Conservation (phyloP, 129 eudicot genomes). For the Erigeron canadensis region DNA sequence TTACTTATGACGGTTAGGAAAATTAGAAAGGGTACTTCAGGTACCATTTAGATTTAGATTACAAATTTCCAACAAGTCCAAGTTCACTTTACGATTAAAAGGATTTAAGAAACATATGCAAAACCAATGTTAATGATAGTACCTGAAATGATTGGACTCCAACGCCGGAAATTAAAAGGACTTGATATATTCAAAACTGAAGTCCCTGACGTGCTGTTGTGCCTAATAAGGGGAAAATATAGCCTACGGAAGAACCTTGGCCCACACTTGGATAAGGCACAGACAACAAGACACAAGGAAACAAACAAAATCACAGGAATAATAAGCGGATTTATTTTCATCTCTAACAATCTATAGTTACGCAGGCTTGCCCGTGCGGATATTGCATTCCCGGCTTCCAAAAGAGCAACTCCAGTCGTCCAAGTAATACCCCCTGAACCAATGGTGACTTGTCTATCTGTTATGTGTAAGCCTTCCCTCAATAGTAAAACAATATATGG, state of each 20-base stretch:
- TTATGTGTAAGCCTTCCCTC: constrained; percentile 93
- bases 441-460: constrained; percentile 63
- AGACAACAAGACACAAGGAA: constrained; percentile 50
- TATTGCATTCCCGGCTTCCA: constrained; percentile 89
- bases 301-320: constrained; percentile 51
- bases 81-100: not conserved
- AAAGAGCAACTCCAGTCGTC: constrained; percentile 94
- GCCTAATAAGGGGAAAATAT: constrained; percentile 73
- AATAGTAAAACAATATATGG: constrained; percentile 75
- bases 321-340: constrained; percentile 60
- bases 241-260: constrained; percentile 64
- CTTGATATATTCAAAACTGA: constrained; percentile 71
- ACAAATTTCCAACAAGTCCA: constrained; percentile 7
- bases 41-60: not conserved
- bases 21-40: not conserved
- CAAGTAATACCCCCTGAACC: constrained; percentile 98
- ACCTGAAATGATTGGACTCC: constrained; percentile 94
- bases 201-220: constrained; percentile 45
- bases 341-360: constrained; percentile 44
- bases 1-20: not conserved
- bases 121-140: constrained; percentile 4
- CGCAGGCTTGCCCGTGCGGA: constrained; percentile 40
- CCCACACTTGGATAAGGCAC: constrained; percentile 47
- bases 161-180: constrained; percentile 76
- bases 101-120: not conserved